phyloP scores from a whole-genome alignment of 2,329 filamentous ascomycete genomes.

The Aspergillus sp. region DNA sequence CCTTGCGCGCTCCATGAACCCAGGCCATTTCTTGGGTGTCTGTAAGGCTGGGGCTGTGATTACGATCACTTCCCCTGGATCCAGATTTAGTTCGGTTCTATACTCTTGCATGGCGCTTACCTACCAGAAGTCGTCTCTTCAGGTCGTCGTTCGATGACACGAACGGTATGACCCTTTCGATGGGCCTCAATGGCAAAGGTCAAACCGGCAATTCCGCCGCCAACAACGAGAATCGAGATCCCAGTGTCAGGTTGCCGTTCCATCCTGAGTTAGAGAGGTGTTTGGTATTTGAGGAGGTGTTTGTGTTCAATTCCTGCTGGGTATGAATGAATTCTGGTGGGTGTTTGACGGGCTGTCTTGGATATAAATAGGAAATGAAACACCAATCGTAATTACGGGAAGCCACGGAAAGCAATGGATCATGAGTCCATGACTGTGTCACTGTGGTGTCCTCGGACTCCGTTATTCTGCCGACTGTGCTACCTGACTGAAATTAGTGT shows the following conservation, averaged over 20 bases:
- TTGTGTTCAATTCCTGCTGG: no score
- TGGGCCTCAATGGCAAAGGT: not conserved
- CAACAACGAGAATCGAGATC: not conserved
- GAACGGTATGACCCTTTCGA: not conserved
- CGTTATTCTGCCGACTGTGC: no score
- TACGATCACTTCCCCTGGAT: not conserved
- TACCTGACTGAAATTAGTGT: no score
- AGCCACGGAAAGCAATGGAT: no score
- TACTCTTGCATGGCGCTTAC: not conserved
- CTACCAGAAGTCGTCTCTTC: not conserved
- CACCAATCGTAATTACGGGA: no score
- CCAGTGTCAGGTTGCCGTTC: not conserved
- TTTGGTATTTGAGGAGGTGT: no score
- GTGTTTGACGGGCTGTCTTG: no score
- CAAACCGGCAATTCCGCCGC: not conserved
- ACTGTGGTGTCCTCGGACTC: no score
- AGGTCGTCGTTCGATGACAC: not conserved
- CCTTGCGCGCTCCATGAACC: not conserved
- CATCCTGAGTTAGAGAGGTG: not conserved
- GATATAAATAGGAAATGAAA: no score
- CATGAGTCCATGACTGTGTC: no score
- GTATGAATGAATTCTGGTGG: no score
- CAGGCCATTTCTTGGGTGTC: not conserved
- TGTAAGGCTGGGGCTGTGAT: not conserved
- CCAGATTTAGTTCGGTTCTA: rapidly evolving